Percentiles rank a stretch among this genome's conserved stretches.
Evolutionary conservation across 2,329 filamentous ascomycete species (phyloP).

Genomic region (Aureobasidium sp.): DNA sequence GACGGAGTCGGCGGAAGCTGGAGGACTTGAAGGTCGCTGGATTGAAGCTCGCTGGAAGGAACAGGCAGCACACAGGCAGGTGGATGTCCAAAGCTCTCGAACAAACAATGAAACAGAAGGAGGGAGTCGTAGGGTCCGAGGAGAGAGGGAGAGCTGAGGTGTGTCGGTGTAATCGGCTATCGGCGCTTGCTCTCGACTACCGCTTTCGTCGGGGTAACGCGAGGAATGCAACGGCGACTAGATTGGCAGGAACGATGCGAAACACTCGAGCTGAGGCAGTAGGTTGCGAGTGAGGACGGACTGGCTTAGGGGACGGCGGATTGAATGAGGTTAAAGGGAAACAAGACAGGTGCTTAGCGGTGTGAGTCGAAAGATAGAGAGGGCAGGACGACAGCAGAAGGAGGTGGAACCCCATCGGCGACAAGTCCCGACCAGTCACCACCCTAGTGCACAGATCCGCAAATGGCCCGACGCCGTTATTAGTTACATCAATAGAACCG

Average conservation of each 20-base stretch:
- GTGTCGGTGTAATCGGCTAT: slow-evolving; percentile 7
- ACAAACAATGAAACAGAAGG: slow-evolving; percentile 5
- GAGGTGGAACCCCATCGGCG: slow-evolving; percentile 10
- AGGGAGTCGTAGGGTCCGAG: slow-evolving; percentile 4
- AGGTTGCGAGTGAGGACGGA: not conserved
- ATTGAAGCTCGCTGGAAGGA: slow-evolving; percentile 4
- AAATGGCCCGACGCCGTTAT: slow-evolving; percentile 2
- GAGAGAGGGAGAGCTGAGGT: slow-evolving; percentile 1
- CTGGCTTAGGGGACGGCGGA: slow-evolving; percentile 1
- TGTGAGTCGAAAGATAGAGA: slow-evolving; percentile 13
- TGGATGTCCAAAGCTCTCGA: not conserved
- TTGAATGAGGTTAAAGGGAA: slow-evolving; percentile 2
- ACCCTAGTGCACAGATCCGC: not conserved
- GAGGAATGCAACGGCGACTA: slow-evolving; percentile 15
- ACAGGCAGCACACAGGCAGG: not conserved
- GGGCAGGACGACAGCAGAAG: slow-evolving; percentile 5
- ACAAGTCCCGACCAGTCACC: slow-evolving; percentile 7
- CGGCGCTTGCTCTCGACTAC: slow-evolving; percentile 10
- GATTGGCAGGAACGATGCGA: slow-evolving; percentile 11
- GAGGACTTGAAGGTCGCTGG: not conserved
- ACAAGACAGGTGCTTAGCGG: slow-evolving; percentile 10
- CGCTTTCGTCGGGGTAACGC: slow-evolving; percentile 13
- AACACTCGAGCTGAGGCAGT: slow-evolving; percentile 3
- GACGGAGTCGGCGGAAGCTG: slow-evolving; percentile 4
- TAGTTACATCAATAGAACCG: slow-evolving; percentile 6